A percentile compares a stretch with the other conserved stretches of the same genome.
Conservation (phyloP, 2,329 filamentous ascomycete genomes). For the Diaporthe amygdali region DNA sequence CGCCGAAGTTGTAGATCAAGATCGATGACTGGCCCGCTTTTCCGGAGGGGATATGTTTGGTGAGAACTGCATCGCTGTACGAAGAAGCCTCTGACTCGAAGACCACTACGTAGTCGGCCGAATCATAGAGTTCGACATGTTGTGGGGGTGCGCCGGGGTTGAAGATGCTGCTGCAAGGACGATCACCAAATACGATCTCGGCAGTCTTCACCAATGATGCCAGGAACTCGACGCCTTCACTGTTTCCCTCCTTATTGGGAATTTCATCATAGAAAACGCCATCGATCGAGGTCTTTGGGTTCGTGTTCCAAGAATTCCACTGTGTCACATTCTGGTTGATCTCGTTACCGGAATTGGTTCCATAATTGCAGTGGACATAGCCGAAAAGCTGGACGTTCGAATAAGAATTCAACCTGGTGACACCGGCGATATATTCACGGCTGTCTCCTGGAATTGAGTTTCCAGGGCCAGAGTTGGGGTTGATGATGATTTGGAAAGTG, state of each 20-base stretch:
- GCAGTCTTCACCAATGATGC: slow-evolving; percentile 8
- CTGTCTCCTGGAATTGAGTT: not conserved
- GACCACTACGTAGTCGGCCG: slow-evolving; percentile 8
- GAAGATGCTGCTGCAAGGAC: slow-evolving; percentile 16
- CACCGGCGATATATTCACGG: not conserved
- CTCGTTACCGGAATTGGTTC: not conserved
- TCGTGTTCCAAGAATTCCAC: slow-evolving; percentile 13
- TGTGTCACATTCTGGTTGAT: slow-evolving; percentile 12
- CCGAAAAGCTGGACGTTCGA: slow-evolving; percentile 14
- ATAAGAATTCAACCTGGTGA: slow-evolving; percentile 13
- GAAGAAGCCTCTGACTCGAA: slow-evolving; percentile 13
- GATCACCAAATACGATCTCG: not conserved
- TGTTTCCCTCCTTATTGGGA: slow-evolving; percentile 18
- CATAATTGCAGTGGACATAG: slow-evolving; percentile 19
- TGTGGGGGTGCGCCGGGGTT: slow-evolving; percentile 16
- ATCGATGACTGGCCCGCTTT: slow-evolving; percentile 13
- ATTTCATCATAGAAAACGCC: slow-evolving; percentile 28
- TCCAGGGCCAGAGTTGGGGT: slow-evolving; percentile 19
- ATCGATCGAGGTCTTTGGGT: slow-evolving; percentile 11
- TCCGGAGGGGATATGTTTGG: not conserved
- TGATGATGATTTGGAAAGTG: slow-evolving; percentile 20
- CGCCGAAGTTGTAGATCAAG: not conserved
- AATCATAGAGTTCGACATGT: slow-evolving; percentile 5
- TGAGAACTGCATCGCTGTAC: not conserved
- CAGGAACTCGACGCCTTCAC: slow-evolving; percentile 10